phyloP scores from a whole-genome alignment of 352 stramenopile genomes.

The Phytophthora rubi region DNA sequence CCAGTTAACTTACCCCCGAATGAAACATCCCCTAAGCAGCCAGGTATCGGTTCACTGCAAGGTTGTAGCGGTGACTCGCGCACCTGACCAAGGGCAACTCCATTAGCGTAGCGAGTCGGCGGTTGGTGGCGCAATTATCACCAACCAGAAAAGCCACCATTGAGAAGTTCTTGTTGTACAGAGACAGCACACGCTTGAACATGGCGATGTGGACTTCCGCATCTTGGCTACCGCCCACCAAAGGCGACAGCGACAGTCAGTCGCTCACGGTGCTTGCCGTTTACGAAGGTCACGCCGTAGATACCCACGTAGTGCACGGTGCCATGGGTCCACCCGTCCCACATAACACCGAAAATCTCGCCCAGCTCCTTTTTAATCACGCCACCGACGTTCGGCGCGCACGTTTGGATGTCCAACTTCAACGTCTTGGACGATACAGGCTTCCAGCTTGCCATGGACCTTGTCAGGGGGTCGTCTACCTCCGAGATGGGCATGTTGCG shows the following conservation, averaged over 20 bases:
- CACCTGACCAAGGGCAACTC: neutral
- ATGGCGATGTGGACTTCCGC: conserved; percentile 18
- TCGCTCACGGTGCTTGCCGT: conserved; percentile 11
- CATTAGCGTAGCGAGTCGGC: conserved; percentile 3
- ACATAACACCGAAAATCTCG: neutral
- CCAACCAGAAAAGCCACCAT: conserved; percentile 12
- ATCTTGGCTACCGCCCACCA: conserved; percentile 5
- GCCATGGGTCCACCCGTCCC: neutral
- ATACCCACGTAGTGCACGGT: conserved; percentile 3
- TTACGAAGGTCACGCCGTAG: neutral
- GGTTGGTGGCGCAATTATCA: conserved; percentile 7
- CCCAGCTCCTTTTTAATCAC: conserved; percentile 1
- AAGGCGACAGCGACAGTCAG: conserved; percentile 9
- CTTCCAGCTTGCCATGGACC: conserved; percentile 9
- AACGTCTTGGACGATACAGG: conserved; percentile 6
- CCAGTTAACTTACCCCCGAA: too few species aligned
- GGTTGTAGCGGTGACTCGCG: conserved; percentile 7
- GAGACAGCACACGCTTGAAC: conserved; percentile 9
- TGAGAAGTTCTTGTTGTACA: conserved; percentile 13
- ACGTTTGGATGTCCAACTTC: conserved; percentile 6
- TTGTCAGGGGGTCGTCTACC: conserved; percentile 6
- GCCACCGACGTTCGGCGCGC: neutral
- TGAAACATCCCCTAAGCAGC: neutral
- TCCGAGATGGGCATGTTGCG: conserved; percentile 7
- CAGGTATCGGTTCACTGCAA: conserved; percentile 10